Evolutionary conservation across 345 rosid species (phyloP), one percentile per base, ranked within the genome.

Genomic region (Angophora floribunda): DNA sequence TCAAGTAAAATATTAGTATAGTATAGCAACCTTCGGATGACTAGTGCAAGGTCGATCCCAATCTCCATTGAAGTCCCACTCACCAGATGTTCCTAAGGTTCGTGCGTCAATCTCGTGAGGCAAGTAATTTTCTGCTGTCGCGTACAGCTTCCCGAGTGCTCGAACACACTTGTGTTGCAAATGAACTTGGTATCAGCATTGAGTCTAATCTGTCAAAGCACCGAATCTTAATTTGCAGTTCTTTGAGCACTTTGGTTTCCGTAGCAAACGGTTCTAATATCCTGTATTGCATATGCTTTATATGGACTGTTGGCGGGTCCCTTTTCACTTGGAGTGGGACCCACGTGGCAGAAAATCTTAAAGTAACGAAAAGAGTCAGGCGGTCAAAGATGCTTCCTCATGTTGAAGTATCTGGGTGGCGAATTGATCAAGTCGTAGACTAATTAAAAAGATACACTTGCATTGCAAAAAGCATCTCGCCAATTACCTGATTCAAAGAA

Each of bases 31-130:
- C 93, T 91, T 94, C 5, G 95, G 91, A 86, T 94, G 93, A 87
- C 91, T 82, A 19, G 92, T 89, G 87, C 91, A 94, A 78, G 93
- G 90, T 53, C 88, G 86, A 63, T 86, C 86, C 95, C 95, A 94
- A 82, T 87, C 89, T 85, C 91, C 92, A 65, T 89, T 86, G 9
- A 91, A 52, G 87, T 90, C 88, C 95, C 95, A 94, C 19, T 90
- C 78, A 41, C 89, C 91, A 28, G 75, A 65, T 87, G 44, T 91
- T n/a, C 53, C 47, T 52, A 86, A 5, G 28, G 49, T 51, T 41
- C 22, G 49, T 13, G 49, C 90, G 3, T 92, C 84, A 45, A 92
- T 55, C 87, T 75, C 89, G 16, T 93, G 91, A 22, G 94, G 85
- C 47, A 91, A 24, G 45, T 91, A 16, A 45, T 85, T 85, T 4